A percentile compares a stretch with the other conserved stretches of the same genome.
Evolutionary conservation across 1,139 yeast genomes (phyloP).

Genomic region (Protomyces macrosporus): DNA sequence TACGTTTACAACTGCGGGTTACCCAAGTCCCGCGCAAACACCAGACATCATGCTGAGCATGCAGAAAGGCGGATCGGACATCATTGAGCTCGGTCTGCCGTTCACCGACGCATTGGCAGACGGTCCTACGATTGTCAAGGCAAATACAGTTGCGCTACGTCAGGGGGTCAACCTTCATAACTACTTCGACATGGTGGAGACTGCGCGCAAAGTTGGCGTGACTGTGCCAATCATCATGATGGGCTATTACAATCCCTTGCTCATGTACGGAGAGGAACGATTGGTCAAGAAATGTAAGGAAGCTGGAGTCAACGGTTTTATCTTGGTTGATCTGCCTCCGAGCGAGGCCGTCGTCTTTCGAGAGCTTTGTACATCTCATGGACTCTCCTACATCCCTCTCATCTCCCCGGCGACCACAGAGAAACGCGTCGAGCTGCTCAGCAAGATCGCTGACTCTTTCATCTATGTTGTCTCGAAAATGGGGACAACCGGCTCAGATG

Average conservation of each 20-base stretch:
- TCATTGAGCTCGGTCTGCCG: constrained; percentile 91
- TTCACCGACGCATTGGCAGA: constrained; percentile 99
- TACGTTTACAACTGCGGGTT: constrained; percentile 92
- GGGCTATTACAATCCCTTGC: constrained; percentile 97
- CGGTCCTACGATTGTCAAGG: constrained; percentile 91
- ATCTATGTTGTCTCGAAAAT: constrained; percentile 92
- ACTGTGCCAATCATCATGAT: constrained; percentile 81
- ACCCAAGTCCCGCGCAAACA: constrained; percentile 81
- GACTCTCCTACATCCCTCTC: constrained; percentile 75
- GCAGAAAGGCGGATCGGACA: constrained; percentile 92
- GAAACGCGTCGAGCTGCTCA: constrained; percentile 70
- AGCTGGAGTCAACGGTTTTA: constrained; percentile 93
- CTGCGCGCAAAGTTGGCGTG: constrained; percentile 78
- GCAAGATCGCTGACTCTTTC: constrained; percentile 86
- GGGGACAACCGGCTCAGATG: constrained; percentile 84
- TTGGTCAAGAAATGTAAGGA: constrained; percentile 68
- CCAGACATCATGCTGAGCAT: constrained; percentile 77
- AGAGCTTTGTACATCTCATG: constrained; percentile 54
- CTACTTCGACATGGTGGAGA: constrained; percentile 62
- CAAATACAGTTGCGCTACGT: constrained; percentile 70
- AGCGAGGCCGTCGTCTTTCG: constrained; percentile 92
- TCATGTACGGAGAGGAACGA: constrained; percentile 81
- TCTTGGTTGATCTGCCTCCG: constrained; percentile 93
- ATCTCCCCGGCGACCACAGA: constrained; percentile 96
- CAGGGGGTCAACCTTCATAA: constrained; percentile 71